phyloP scores from a whole-genome alignment of 768 basidiomycete species.

The Amanita thiersii region DNA sequence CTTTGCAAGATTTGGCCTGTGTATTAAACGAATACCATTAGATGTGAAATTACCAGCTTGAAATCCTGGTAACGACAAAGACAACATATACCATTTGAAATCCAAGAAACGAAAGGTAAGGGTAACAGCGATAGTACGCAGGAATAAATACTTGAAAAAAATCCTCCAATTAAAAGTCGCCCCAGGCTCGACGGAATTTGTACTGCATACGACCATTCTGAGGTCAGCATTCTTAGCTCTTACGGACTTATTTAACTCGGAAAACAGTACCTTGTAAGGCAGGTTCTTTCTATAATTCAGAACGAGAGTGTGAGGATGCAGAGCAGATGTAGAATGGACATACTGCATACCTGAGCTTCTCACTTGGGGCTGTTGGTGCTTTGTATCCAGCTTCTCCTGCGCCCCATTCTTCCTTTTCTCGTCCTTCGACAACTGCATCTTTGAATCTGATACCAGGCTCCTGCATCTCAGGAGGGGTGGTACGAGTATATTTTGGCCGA shows the following conservation, averaged over 20 bases:
- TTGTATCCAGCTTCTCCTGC: slow-evolving; percentile 63
- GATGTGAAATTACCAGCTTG: too few species aligned
- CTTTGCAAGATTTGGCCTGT: too few species aligned
- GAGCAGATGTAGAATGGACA: slow-evolving; percentile 1
- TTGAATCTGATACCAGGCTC: slow-evolving; percentile 60
- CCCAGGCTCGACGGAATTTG: slow-evolving; percentile 85
- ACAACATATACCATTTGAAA: too few species aligned
- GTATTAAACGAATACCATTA: too few species aligned
- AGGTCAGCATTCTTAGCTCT: slow-evolving; percentile 33
- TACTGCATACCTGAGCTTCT: slow-evolving; percentile 59
- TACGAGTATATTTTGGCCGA: slow-evolving; percentile 47
- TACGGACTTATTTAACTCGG: slow-evolving; percentile 5
- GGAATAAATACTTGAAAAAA: background rate
- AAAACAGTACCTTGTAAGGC: slow-evolving; percentile 72
- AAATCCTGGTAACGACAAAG: too few species aligned
- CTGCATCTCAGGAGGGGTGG: slow-evolving; percentile 58
- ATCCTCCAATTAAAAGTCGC: slow-evolving; percentile 54
- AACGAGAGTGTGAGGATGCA: slow-evolving; percentile 2
- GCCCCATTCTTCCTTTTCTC: slow-evolving; percentile 62
- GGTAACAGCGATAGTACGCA: too few species aligned
- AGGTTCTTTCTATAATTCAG: slow-evolving; percentile 51
- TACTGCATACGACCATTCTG: slow-evolving; percentile 64
- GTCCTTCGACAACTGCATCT: slow-evolving; percentile 42
- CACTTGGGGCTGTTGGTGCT: slow-evolving; percentile 61
- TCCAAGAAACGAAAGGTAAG: background rate